Evolutionary conservation across 2,329 filamentous ascomycete genomes (phyloP), one percentile per base, ranked within the genome.

Genomic region (Amphichorda felina): DNA sequence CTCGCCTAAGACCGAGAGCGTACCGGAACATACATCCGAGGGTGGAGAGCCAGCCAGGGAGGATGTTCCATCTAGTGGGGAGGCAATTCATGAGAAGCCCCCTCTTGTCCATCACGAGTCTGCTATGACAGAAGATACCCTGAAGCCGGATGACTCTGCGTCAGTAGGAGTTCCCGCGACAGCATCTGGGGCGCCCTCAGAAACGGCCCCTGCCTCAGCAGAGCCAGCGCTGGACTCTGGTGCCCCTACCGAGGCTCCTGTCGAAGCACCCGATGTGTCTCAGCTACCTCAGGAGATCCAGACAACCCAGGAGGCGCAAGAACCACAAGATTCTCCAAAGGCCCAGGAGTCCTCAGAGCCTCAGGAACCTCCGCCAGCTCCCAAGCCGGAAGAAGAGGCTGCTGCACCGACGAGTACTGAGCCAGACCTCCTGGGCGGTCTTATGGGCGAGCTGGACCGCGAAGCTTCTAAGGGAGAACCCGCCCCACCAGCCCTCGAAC

Each of bases 381-480:
- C 11, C 15, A 30, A 39, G 25, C 30, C 10, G 8, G 27, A 42
- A 17, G 27, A 37, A 5, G 33, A 36, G 13, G 41, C 26, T 13
- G 25, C 24, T 16, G 22, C 38, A 3, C 22, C 34, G 8, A 53
- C 51, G 22, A 48, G 55, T 2, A 56, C 59, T 11, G 60, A 61
- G 18, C 54, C 60, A 7, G 63, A 68, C 44, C 37, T 68, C 25
- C 55, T 68, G 16, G 59, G 56, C n/a, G 60, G 56, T n/a, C 46
- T 67, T 2, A 59, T 68, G 43, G 55, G 61, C 2, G 64, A 62
- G 24, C 52, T 68, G 25, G 59, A 66, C 38, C 55, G 59, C 22
- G 61, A 65, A 38, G 49, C 43, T 8, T 25, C 34, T 14, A 31
- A 36, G 13, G 22, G 22, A 5, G 34, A 15, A 15, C 8, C 15